Percentiles rank a stretch among this genome's conserved stretches.
phyloP scores from a whole-genome alignment of 2,329 filamentous ascomycete genomes.

The Penicillium polonicum region DNA sequence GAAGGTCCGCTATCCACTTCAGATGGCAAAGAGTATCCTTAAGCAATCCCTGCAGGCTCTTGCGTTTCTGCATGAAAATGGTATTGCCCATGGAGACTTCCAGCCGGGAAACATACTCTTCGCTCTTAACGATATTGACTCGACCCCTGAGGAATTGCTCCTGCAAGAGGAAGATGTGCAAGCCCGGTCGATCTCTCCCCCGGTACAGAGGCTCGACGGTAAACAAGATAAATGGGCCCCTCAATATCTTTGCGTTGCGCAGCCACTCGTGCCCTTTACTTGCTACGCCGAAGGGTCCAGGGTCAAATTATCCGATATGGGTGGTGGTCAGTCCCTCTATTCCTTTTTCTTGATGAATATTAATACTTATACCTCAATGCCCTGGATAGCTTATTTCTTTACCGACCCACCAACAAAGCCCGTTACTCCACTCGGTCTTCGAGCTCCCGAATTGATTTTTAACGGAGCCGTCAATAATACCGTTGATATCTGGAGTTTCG shows the following conservation, averaged over 20 bases:
- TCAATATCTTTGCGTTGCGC: slow-evolving; percentile 28
- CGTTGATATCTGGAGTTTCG: slow-evolving; percentile 34
- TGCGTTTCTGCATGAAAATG: slow-evolving; percentile 26
- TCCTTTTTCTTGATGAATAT: slow-evolving; percentile 1
- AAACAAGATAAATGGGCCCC: slow-evolving; percentile 33
- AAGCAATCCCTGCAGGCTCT: slow-evolving; percentile 27
- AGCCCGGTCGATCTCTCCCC: slow-evolving; percentile 19
- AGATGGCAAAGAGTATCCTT: slow-evolving; percentile 27
- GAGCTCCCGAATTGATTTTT: slow-evolving; percentile 32
- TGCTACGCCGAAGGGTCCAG: slow-evolving; percentile 21
- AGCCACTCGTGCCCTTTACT: slow-evolving; percentile 28
- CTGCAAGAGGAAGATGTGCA: slow-evolving; percentile 24
- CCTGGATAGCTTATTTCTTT: slow-evolving; percentile 23
- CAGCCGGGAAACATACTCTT: slow-evolving; percentile 29
- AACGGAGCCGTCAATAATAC: slow-evolving; percentile 21
- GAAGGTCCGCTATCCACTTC: slow-evolving; percentile 23
- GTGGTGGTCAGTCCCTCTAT: slow-evolving; percentile 23
- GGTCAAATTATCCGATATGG: slow-evolving; percentile 34
- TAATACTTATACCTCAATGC: slow-evolving; percentile 7
- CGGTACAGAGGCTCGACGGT: slow-evolving; percentile 27
- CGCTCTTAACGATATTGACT: slow-evolving; percentile 21
- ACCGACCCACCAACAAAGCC: slow-evolving; percentile 24
- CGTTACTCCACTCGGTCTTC: slow-evolving; percentile 27
- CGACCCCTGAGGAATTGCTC: slow-evolving; percentile 18
- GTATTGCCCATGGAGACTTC: slow-evolving; percentile 27